Conservation (phyloP, 257 asterid genomes). For the Solanum etuberosum region DNA sequence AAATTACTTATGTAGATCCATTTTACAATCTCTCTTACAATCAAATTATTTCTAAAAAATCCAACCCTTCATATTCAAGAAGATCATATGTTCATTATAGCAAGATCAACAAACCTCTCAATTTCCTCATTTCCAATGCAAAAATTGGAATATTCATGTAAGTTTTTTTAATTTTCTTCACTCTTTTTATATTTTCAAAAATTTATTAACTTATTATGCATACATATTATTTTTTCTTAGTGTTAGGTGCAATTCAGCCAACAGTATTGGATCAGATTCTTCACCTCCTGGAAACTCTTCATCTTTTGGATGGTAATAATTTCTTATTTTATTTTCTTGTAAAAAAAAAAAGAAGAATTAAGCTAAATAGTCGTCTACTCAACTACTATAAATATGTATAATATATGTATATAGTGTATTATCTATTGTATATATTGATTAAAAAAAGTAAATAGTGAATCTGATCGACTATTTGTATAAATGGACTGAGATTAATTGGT, state of each 20-base stretch:
- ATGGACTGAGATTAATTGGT: background rate
- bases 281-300: background rate
- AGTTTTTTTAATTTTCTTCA: background rate
- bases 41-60: background rate
- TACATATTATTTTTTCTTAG: background rate
- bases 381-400: background rate
- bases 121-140: constrained; percentile 1
- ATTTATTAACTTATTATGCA: background rate
- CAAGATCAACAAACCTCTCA: constrained; percentile 1
- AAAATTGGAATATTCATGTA: constrained; percentile 13
- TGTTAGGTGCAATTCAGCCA: background rate
- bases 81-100: background rate
- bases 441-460: background rate
- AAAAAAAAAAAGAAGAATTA: background rate
- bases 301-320: background rate
- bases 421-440: background rate
- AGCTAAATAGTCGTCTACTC: background rate
- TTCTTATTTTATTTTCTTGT: background rate
- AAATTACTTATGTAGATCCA: constrained; percentile 10
- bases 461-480: background rate
- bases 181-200: background rate
- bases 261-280: background rate
- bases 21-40: constrained; percentile 2
- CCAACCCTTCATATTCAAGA: background rate
- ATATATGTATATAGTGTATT: background rate